These are phyloP conservation scores for Neurospora terricola DNA, from an alignment of 495 filamentous ascomycete species.

Conservation along the genomic window DNA sequence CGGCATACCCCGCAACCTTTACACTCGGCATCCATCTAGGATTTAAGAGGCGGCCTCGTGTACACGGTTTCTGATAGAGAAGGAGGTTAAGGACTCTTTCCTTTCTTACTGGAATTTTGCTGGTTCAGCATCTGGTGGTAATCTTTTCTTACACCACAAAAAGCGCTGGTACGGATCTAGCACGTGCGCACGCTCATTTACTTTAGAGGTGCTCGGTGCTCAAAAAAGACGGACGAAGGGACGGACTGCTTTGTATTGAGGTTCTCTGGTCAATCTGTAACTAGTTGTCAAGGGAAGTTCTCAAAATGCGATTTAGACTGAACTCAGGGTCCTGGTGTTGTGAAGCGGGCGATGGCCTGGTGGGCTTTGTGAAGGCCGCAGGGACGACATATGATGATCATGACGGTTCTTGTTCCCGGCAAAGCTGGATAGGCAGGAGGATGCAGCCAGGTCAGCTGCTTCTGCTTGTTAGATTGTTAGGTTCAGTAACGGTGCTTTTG, in stretches of 20 bases:
- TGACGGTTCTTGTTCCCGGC: neutral
- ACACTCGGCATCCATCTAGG: slow-evolving; percentile 13
- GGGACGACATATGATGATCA: neutral
- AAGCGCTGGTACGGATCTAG: slow-evolving; percentile 17
- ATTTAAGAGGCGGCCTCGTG: slow-evolving; percentile 15
- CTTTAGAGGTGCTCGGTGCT: slow-evolving; percentile 21
- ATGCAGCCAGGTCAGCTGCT: neutral
- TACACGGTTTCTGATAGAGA: slow-evolving; percentile 18
- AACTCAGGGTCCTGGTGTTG: slow-evolving; percentile 8
- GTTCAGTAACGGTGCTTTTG: neutral
- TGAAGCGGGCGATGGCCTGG: neutral
- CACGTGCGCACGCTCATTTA: slow-evolving; percentile 19
- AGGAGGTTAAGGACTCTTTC: slow-evolving; percentile 1
- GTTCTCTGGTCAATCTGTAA: slow-evolving; percentile 18
- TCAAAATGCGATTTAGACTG: slow-evolving; percentile 28
- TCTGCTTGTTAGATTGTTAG: neutral
- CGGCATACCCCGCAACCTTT: slow-evolving; percentile 16
- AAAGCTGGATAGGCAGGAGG: neutral
- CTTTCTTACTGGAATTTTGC: slow-evolving; percentile 12
- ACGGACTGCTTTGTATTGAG: neutral
- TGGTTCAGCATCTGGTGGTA: slow-evolving; percentile 19
- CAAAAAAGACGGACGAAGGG: slow-evolving; percentile 15
- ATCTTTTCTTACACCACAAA: slow-evolving; percentile 14
- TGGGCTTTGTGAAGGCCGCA: neutral
- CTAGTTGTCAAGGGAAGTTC: slow-evolving; percentile 21